Percentiles rank a stretch among this genome's conserved stretches.
These are phyloP conservation scores for Jimgerdemannia flammicorona DNA, from an alignment of 192 early-diverging fungal species.

Conservation along the genomic window DNA sequence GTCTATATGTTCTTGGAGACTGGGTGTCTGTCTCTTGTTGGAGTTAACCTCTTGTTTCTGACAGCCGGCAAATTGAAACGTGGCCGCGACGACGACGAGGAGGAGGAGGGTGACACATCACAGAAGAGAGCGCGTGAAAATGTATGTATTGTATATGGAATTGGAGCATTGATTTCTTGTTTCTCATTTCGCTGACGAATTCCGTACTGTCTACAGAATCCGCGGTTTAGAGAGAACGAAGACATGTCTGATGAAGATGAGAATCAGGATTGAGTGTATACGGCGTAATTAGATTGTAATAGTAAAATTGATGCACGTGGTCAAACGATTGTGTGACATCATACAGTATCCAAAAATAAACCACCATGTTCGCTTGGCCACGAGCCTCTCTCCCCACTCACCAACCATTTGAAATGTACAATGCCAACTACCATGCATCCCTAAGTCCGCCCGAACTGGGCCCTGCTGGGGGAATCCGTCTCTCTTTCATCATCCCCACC, in stretches of 20 bases:
- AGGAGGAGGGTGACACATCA: slow-evolving; percentile 17
- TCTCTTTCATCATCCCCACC: slow-evolving; percentile 32
- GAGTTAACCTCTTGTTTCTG: neutral
- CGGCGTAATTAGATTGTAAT: too few species aligned
- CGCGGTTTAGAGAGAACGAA: slow-evolving; percentile 44
- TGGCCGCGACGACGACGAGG: slow-evolving; percentile 34
- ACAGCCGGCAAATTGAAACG: slow-evolving; percentile 20
- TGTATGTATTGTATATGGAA: slow-evolving; percentile 21
- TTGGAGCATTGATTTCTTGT: slow-evolving; percentile 1
- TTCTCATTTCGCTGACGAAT: neutral
- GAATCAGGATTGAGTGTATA: slow-evolving; percentile 8
- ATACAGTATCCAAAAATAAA: too few species aligned
- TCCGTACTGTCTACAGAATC: slow-evolving; percentile 25
- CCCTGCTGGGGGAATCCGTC: slow-evolving; percentile 21
- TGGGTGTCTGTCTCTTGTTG: too few species aligned
- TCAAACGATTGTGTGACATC: too few species aligned
- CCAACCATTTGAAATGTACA: too few species aligned
- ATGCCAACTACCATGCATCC: too few species aligned
- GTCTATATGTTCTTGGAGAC: too few species aligned
- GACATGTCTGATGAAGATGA: slow-evolving; percentile 33
- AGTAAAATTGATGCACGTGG: too few species aligned
- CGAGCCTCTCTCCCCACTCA: too few species aligned
- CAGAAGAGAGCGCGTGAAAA: slow-evolving; percentile 20
- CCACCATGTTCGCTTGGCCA: too few species aligned
- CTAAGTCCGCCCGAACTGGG: too few species aligned